These are phyloP conservation scores for Phytophthora fragariaefolia DNA, from an alignment of 352 stramenopile species.

Conservation along the genomic window DNA sequence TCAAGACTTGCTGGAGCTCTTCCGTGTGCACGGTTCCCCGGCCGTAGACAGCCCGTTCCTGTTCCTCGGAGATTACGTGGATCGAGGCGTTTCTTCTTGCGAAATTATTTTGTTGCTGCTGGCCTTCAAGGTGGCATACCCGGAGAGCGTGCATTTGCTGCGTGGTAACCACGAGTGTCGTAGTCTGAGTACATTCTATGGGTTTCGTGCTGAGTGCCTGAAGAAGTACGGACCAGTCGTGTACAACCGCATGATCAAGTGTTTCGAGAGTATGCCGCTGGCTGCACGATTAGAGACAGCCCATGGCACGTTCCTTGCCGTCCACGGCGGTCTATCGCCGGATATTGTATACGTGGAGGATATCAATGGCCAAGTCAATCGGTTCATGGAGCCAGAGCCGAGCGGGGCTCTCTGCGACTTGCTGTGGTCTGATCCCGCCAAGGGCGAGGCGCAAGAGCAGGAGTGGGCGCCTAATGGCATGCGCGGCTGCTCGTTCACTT, in stretches of 20 bases:
- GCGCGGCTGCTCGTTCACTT: slow-evolving; percentile 85
- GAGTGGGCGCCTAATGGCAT: slow-evolving; percentile 71
- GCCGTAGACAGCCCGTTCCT: slow-evolving; percentile 95
- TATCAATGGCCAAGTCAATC: slow-evolving; percentile 77
- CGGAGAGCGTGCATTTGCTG: slow-evolving; percentile 98
- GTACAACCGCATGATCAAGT: slow-evolving; percentile 87
- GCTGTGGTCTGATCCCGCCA: slow-evolving; percentile 99
- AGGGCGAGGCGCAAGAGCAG: slow-evolving; percentile 59
- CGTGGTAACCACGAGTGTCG: slow-evolving; percentile 99
- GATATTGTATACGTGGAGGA: slow-evolving; percentile 75
- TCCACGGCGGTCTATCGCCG: slow-evolving; percentile 80
- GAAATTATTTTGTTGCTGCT: slow-evolving; percentile 98
- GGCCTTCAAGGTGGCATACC: slow-evolving; percentile 98
- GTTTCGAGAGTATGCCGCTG: slow-evolving; percentile 84
- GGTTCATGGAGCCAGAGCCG: slow-evolving; percentile 81
- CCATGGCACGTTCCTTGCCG: slow-evolving; percentile 66
- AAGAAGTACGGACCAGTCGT: slow-evolving; percentile 78
- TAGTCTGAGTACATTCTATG: slow-evolving; percentile 99
- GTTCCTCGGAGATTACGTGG: slow-evolving; percentile 94
- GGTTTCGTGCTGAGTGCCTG: slow-evolving; percentile 99
- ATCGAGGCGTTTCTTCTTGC: slow-evolving; percentile 96
- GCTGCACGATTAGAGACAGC: slow-evolving; percentile 67
- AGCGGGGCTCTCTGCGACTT: slow-evolving; percentile 98
- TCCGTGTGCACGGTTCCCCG: slow-evolving; percentile 58
- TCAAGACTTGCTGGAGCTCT: slow-evolving; percentile 96